Evolutionary conservation across 1,284 basidiomycete genomes (phyloP).

Genomic region (Rhodotorula sp.): DNA sequence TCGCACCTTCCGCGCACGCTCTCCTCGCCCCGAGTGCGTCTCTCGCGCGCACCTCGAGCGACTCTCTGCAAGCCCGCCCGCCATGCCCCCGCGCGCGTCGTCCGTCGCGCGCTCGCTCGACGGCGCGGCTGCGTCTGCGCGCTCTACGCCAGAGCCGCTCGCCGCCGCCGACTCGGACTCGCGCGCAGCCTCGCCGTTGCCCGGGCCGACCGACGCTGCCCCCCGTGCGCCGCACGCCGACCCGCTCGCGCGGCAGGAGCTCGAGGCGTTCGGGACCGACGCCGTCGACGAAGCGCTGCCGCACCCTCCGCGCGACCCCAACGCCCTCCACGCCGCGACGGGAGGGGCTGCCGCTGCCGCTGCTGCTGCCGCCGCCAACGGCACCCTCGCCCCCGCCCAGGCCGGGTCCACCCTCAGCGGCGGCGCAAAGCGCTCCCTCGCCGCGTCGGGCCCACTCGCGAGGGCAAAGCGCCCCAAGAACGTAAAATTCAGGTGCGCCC

Average conservation of each 20-base stretch:
- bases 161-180: too few relatives aligned
- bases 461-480: constrained; percentile 41
- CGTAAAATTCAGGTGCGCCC: constrained; percentile 40
- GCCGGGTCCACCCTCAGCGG: neutral
- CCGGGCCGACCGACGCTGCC: too few relatives aligned
- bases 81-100: too few relatives aligned
- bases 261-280: constrained; percentile 29
- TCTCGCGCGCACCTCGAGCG: too few relatives aligned
- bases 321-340: neutral
- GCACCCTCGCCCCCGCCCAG: too few relatives aligned
- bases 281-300: constrained; percentile 34
- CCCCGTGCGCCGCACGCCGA: neutral
- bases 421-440: constrained; percentile 19
- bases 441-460: constrained; percentile 24
- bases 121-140: too few relatives aligned
- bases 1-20: too few relatives aligned
- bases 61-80: too few relatives aligned
- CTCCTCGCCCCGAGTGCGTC: too few relatives aligned
- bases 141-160: too few relatives aligned
- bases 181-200: too few relatives aligned
- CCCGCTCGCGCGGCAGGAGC: constrained; percentile 33
- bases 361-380: neutral
- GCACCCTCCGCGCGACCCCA: constrained; percentile 29
- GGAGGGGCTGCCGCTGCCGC: neutral
- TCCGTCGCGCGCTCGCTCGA: too few relatives aligned